Conservation (phyloP, 2,329 filamentous ascomycete species). For the Raffaelea albimanens region DNA sequence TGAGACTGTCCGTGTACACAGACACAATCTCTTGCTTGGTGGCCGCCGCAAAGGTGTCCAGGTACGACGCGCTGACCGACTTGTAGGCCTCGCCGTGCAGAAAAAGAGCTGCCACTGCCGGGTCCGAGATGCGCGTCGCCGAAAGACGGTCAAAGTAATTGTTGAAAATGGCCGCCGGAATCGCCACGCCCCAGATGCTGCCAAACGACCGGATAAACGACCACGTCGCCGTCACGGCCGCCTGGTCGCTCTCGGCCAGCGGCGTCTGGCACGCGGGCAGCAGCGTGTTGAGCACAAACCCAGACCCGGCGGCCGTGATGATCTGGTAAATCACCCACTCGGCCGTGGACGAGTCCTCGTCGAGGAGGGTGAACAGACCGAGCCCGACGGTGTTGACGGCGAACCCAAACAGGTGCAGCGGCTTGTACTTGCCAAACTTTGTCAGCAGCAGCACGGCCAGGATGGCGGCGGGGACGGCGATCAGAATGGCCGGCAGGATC, state of each 20-base stretch:
- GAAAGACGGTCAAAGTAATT: slow-evolving; percentile 14
- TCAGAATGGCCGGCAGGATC: slow-evolving; percentile 14
- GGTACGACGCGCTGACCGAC: slow-evolving; percentile 13
- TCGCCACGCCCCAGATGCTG: slow-evolving; percentile 27
- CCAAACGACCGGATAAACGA: slow-evolving; percentile 28
- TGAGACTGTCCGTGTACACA: slow-evolving; percentile 10
- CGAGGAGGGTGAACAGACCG: slow-evolving; percentile 17
- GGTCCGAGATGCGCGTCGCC: slow-evolving; percentile 8
- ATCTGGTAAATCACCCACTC: slow-evolving; percentile 24
- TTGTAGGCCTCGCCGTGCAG: slow-evolving; percentile 17
- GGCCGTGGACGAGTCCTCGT: slow-evolving; percentile 15
- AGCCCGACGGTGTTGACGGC: slow-evolving; percentile 16
- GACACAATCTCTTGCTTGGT: slow-evolving; percentile 14
- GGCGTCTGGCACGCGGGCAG: slow-evolving; percentile 28
- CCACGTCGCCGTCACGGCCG: slow-evolving; percentile 26
- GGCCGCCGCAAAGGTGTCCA: slow-evolving; percentile 8
- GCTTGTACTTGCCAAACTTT: slow-evolving; percentile 15
- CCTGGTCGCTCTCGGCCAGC: slow-evolving; percentile 23
- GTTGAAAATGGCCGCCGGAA: slow-evolving; percentile 28
- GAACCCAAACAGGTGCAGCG: slow-evolving; percentile 28
- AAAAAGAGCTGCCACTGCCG: slow-evolving; percentile 9
- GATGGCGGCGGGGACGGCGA: slow-evolving; percentile 11
- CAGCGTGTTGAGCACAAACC: slow-evolving; percentile 26
- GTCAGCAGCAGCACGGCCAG: slow-evolving; percentile 8
- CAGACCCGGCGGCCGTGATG: slow-evolving; percentile 23